Evolutionary conservation across 1,284 basidiomycete genomes (phyloP).

Genomic region (Ganoderma multipileum): DNA sequence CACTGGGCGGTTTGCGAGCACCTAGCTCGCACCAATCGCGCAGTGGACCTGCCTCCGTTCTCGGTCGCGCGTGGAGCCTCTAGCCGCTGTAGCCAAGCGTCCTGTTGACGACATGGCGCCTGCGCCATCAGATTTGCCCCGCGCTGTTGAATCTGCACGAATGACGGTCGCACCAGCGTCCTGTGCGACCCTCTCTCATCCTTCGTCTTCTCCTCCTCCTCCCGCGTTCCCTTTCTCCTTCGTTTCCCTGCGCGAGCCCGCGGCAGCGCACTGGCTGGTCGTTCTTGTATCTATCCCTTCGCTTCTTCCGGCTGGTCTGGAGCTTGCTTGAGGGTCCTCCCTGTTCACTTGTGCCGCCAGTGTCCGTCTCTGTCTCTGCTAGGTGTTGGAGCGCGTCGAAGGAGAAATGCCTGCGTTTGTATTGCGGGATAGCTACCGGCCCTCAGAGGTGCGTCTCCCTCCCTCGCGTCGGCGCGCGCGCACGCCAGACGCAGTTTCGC

Average conservation of each 20-base stretch:
- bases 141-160: background rate
- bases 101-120: background rate
- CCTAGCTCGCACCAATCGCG: background rate
- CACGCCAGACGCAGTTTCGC: background rate
- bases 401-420: constrained; percentile 1
- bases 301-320: constrained; percentile 30
- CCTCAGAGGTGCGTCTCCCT: background rate
- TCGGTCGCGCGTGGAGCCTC: background rate
- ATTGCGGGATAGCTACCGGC: background rate
- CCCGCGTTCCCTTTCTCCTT: constrained; percentile 14
- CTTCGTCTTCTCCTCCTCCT: constrained; percentile 16
- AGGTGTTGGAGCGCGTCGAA: background rate
- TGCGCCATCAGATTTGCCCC: constrained; percentile 11
- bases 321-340: constrained; percentile 24
- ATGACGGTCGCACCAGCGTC: background rate
- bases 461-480: background rate
- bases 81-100: background rate
- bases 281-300: constrained; percentile 7
- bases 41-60: background rate
- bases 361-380: constrained; percentile 2
- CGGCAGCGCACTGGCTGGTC: constrained; percentile 25
- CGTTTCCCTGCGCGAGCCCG: constrained; percentile 18
- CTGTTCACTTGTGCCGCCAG: constrained; percentile 5
- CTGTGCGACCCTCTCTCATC: background rate
- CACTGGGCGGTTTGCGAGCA: background rate